phyloP scores from a whole-genome alignment of 2,329 filamentous ascomycete species.

The Akanthomyces muscarius region DNA sequence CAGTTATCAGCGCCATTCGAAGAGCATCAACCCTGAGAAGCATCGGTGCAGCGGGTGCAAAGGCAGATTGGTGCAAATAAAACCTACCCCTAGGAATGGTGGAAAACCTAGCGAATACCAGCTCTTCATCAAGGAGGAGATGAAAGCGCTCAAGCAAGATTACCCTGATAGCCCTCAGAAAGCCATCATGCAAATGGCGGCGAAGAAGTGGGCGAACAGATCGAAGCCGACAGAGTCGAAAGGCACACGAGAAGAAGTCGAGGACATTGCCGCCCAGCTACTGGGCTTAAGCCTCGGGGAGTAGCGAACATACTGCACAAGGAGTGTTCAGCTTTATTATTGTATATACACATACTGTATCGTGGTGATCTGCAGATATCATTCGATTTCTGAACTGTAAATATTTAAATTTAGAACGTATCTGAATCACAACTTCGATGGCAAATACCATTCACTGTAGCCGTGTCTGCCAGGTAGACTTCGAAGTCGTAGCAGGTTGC shows the following conservation, averaged over 20 bases:
- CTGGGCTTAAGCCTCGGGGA: conserved; percentile 26
- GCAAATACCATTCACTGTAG: not conserved
- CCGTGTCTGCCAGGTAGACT: not conserved
- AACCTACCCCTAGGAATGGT: conserved; percentile 58
- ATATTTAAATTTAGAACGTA: not conserved
- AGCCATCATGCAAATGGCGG: conserved; percentile 65
- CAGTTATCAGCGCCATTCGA: conserved; percentile 80
- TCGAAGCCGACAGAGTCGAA: conserved; percentile 6
- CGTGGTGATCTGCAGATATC: conserved; percentile 6
- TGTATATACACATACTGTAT: conserved; percentile 5
- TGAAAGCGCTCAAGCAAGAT: conserved; percentile 54
- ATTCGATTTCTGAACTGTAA: conserved; percentile 12
- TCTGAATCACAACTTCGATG: not conserved
- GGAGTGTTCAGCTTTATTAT: not conserved
- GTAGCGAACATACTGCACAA: not conserved
- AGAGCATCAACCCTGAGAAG: conserved; percentile 69
- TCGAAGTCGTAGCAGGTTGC: not conserved
- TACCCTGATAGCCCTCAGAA: conserved; percentile 58
- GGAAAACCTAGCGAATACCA: conserved; percentile 43
- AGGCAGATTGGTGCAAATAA: conserved; percentile 67
- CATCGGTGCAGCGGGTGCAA: conserved; percentile 78
- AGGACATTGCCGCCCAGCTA: conserved; percentile 23
- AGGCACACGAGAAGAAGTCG: conserved; percentile 14
- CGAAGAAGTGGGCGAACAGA: conserved; percentile 51
- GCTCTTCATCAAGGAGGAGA: conserved; percentile 62